These are phyloP conservation scores for Mucor piriformis DNA, from an alignment of 371 early-diverging fungal species.

Conservation along the genomic window DNA sequence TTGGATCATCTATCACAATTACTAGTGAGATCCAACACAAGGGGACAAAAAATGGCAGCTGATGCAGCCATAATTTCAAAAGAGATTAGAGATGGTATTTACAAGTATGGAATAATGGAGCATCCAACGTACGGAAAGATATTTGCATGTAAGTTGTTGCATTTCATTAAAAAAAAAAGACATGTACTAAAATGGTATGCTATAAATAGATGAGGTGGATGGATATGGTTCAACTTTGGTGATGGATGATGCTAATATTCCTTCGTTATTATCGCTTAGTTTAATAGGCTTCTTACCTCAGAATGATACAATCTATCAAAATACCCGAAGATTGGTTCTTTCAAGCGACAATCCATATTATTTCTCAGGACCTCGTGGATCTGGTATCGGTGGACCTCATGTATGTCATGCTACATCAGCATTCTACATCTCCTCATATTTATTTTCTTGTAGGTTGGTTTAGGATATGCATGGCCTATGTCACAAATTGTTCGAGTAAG, in stretches of 20 bases:
- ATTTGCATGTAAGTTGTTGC: constrained; percentile 48
- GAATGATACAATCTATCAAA: constrained; percentile 57
- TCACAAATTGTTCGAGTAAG: constrained; percentile 36
- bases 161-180: too few relatives aligned
- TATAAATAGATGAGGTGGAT: constrained; percentile 59
- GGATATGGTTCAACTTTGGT: constrained; percentile 65
- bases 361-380: constrained; percentile 49
- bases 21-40: constrained; percentile 4
- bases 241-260: constrained; percentile 77
- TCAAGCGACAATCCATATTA: constrained; percentile 65
- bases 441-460: constrained; percentile 19
- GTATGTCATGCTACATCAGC: constrained; percentile 24
- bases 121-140: constrained; percentile 49
- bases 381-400: constrained; percentile 73
- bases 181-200: too few relatives aligned
- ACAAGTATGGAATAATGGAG: constrained; percentile 48
- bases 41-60: constrained; percentile 15
- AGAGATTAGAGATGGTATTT: constrained; percentile 61
- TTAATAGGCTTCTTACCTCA: constrained; percentile 59
- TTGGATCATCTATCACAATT: constrained; percentile 41
- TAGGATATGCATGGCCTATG: constrained; percentile 40
- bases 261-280: constrained; percentile 64
- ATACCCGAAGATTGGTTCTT: constrained; percentile 59
- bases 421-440: not conserved
- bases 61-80: constrained; percentile 34